Conservation (phyloP, 2,329 filamentous ascomycete species). For the Blastomyces gilchristii region DNA sequence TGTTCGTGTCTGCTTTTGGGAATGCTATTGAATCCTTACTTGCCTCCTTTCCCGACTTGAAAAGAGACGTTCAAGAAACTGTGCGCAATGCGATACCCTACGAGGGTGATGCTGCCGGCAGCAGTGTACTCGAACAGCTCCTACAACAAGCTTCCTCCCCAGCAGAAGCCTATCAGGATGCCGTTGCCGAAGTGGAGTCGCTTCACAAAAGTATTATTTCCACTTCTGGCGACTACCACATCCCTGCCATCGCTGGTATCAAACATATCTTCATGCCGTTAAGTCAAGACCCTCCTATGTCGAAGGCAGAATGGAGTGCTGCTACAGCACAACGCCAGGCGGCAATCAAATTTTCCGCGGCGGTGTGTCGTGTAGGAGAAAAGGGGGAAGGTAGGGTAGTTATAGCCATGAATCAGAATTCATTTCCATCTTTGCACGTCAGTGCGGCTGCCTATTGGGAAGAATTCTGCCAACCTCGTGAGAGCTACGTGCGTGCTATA, state of each 20-base stretch:
- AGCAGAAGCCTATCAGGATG: neutral
- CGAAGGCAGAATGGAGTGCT: neutral
- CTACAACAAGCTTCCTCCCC: neutral
- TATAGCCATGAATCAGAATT: neutral
- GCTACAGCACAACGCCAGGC: neutral
- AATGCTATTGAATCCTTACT: neutral
- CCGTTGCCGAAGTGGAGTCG: neutral
- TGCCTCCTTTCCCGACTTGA: neutral
- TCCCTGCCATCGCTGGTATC: neutral
- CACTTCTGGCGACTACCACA: neutral
- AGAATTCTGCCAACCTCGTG: neutral
- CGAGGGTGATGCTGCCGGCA: neutral
- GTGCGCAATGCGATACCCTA: neutral
- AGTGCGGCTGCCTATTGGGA: neutral
- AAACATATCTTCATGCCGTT: neutral
- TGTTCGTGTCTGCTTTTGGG: neutral
- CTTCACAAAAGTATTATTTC: neutral
- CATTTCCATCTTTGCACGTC: neutral
- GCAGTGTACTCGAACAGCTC: neutral
- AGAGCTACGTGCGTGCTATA: neutral
- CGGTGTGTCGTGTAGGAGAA: neutral
- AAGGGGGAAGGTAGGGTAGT: neutral
- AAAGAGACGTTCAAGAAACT: neutral
- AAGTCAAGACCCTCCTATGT: neutral
- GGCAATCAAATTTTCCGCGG: neutral